phyloP scores from a whole-genome alignment of 2,329 filamentous ascomycete species.

The Aspergillus japonicus region DNA sequence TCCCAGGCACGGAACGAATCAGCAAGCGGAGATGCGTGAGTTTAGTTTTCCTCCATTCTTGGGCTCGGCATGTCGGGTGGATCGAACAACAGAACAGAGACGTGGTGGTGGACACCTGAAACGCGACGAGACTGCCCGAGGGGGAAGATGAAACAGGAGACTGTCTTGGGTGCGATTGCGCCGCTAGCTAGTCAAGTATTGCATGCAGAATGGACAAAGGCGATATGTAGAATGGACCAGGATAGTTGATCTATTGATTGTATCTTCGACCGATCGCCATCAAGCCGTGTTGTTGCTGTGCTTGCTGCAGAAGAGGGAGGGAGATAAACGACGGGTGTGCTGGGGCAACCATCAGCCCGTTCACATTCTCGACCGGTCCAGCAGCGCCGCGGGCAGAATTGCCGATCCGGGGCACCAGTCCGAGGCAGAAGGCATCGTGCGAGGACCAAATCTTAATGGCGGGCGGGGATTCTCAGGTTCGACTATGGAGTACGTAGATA shows the following conservation, averaged over 20 bases:
- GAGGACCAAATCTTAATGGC: not conserved
- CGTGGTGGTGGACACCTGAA: constrained; percentile 14
- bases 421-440: not conserved
- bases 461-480: too few species aligned
- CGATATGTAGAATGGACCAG: not conserved
- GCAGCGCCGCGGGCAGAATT: constrained; percentile 9
- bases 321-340: not conserved
- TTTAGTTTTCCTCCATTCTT: constrained; percentile 17
- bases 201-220: not conserved
- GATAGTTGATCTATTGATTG: not conserved
- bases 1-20: constrained; percentile 12
- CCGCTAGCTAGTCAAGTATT: not conserved
- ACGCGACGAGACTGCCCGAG: constrained; percentile 12
- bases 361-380: constrained; percentile 2
- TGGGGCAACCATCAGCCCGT: constrained; percentile 11
- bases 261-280: not conserved
- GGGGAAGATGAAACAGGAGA: constrained; percentile 20
- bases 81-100: constrained; percentile 9
- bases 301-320: not conserved
- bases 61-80: constrained; percentile 17
- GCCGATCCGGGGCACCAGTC: constrained; percentile 14
- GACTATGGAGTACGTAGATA: too few species aligned
- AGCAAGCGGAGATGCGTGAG: not conserved
- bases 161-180: not conserved
- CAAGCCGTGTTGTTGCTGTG: not conserved